Base-by-base conservation (phyloP, 345 rosid species). In the Gossypioides kirkii region DNA sequence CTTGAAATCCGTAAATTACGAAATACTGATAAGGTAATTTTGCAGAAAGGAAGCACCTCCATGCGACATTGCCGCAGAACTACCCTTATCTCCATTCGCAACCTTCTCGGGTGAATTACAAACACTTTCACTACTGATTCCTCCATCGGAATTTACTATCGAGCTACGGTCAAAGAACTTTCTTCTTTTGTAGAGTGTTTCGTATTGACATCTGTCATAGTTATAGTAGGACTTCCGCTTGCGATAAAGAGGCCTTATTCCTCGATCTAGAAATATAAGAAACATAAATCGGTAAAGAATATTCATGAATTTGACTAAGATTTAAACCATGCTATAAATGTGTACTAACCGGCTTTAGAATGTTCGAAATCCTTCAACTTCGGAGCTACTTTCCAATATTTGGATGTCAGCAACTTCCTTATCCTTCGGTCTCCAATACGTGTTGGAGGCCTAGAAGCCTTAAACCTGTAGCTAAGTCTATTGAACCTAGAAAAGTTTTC, bases 91-190 rank as follows among this genome's bases (percentile, higher is more conserved):
- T 28, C 76, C 74, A 61, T 59, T 72, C 67, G 52, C 78, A 78
- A 75, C 67, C 78, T 85, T 89, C 73, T 74, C 83, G 36, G 90
- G 91, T 67, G 93, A 87, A 80, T 84, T 88, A n/a, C 92, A 83
- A 81, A 86, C 94, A 80, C 96, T 95, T 81, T 87, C 96, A 70
- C 98, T 74, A 81, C 97, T 95, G 50, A 90, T 80, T 25, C 87
- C 88, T 67, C 95, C 92, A 79, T 90, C 97, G 64, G 88, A 88
- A 73, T 83, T 89, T 69, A 86, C 76, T 2, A 82, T 70, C 54
- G 85, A 82, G 69, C 89, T 82, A 79, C 72, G 79, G 64, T 82
- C 82, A 68, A 87, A 72, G 79, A 86, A 56, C 82, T 86, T 95
- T 83, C 89, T 87, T 84, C 84, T 89, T 83, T 86, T 90, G 36